phyloP scores from a whole-genome alignment of 441 rosid genomes.

The Capsella rubella region DNA sequence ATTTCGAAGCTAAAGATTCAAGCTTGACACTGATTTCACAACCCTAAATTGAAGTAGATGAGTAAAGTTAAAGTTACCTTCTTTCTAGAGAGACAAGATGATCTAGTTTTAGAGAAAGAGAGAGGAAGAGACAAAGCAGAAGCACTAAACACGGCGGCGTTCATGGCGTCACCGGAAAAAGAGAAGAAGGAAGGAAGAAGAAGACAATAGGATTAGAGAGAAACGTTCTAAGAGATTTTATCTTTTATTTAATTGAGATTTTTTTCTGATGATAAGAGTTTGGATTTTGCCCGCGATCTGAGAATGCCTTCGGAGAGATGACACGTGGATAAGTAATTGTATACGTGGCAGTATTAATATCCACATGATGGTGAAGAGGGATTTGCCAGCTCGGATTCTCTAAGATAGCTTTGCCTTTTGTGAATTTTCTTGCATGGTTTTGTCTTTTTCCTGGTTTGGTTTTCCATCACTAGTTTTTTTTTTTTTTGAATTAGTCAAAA shows the following conservation, averaged over 20 bases:
- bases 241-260: conserved; percentile 8
- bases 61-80: conserved; percentile 54
- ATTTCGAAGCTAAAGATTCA: not conserved
- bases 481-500: too few species aligned
- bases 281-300: conserved; percentile 71
- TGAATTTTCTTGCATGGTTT: not conserved
- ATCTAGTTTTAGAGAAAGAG: conserved; percentile 55
- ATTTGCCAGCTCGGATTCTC: conserved; percentile 75
- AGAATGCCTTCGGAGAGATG: conserved; percentile 59
- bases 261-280: conserved; percentile 71
- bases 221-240: not conserved
- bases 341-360: conserved; percentile 60
- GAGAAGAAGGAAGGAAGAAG: conserved; percentile 12
- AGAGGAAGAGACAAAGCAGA: conserved; percentile 78
- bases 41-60: not conserved
- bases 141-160: conserved; percentile 70
- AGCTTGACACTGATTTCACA: not conserved
- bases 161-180: conserved; percentile 63
- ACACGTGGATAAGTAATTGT: conserved; percentile 59
- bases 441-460: not conserved
- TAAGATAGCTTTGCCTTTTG: conserved; percentile 37
- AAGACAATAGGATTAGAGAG: conserved; percentile 20
- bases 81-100: conserved; percentile 56
- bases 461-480: too few species aligned
- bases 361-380: conserved; percentile 62